These are phyloP conservation scores for Oryza nivara DNA, from an alignment of 176 grass and related monocot genomes.

Conservation along the genomic window DNA sequence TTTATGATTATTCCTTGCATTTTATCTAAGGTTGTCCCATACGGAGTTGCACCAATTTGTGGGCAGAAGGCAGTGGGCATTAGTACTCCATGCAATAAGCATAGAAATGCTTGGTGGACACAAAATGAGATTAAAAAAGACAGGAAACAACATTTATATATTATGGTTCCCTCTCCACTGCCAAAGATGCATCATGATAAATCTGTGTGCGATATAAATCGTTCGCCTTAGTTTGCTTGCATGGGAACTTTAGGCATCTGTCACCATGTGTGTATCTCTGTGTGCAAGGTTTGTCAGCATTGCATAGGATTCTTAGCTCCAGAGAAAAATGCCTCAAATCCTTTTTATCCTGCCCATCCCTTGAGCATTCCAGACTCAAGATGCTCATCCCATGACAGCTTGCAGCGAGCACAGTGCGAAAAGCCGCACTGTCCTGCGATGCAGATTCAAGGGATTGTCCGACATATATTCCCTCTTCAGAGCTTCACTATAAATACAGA, in stretches of 20 bases:
- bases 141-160: conserved; percentile 35
- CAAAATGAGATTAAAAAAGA: conserved; percentile 10
- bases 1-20: conserved; percentile 37
- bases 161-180: conserved; percentile 58
- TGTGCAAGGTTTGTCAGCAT: conserved; percentile 19
- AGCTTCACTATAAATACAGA: conserved; percentile 68
- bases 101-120: conserved; percentile 26
- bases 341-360: conserved; percentile 43
- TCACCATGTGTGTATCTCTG: conserved; percentile 34
- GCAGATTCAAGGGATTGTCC: conserved; percentile 64
- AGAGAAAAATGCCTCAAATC: conserved; percentile 45
- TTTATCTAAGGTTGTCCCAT: conserved; percentile 42
- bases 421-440: conserved; percentile 46
- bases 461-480: conserved; percentile 47
- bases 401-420: conserved; percentile 20
- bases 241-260: conserved; percentile 31
- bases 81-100: conserved; percentile 30
- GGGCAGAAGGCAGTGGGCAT: conserved; percentile 34
- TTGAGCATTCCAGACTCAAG: conserved; percentile 46
- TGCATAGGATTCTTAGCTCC: conserved; percentile 46
- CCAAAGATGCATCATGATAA: conserved; percentile 53
- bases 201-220: conserved; percentile 40
- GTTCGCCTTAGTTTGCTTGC: conserved; percentile 20
- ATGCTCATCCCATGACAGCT: conserved; percentile 51
- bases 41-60: conserved; percentile 19